Evolutionary conservation across 768 basidiomycete genomes (phyloP).

Genomic region (Russula lepida): DNA sequence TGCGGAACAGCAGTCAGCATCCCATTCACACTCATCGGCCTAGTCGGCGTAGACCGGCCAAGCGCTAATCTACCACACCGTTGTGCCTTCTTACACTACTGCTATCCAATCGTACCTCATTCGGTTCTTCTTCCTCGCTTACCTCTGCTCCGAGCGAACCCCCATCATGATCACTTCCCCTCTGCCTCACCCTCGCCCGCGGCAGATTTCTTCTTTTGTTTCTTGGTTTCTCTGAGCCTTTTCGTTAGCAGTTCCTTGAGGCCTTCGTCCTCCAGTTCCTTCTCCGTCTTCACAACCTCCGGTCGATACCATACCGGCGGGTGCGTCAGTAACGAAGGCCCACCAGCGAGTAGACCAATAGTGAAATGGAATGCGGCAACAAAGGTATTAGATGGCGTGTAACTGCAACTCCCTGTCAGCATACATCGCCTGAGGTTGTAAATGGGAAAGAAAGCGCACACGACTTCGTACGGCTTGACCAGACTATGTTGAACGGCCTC

Average conservation of each 20-base stretch:
- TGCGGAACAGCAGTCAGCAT: slow-evolving; percentile 31
- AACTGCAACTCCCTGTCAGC: slow-evolving; percentile 35
- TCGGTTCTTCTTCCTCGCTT: slow-evolving; percentile 18
- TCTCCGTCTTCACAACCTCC: slow-evolving; percentile 83
- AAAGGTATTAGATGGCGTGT: slow-evolving; percentile 72
- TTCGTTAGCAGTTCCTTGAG: slow-evolving; percentile 70
- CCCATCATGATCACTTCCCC: slow-evolving; percentile 25
- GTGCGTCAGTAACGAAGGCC: slow-evolving; percentile 80
- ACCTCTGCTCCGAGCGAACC: slow-evolving; percentile 3
- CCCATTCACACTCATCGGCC: slow-evolving; percentile 10
- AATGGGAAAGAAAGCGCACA: slow-evolving; percentile 42
- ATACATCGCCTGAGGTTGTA: not conserved
- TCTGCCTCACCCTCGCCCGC: slow-evolving; percentile 45
- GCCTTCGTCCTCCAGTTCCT: slow-evolving; percentile 82
- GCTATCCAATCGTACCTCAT: slow-evolving; percentile 21
- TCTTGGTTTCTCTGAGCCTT: slow-evolving; percentile 82
- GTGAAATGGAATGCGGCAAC: slow-evolving; percentile 98
- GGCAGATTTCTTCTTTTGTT: slow-evolving; percentile 82
- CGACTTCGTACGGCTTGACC: slow-evolving; percentile 91
- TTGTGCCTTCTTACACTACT: slow-evolving; percentile 15
- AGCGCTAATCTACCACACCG: slow-evolving; percentile 17
- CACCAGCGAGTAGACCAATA: slow-evolving; percentile 83
- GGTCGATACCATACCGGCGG: slow-evolving; percentile 90
- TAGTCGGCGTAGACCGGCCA: not conserved
- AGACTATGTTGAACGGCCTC: slow-evolving; percentile 94